Evolutionary conservation across 129 eudicot species (phyloP).

Genomic region (Chrysanthemum makinoi): DNA sequence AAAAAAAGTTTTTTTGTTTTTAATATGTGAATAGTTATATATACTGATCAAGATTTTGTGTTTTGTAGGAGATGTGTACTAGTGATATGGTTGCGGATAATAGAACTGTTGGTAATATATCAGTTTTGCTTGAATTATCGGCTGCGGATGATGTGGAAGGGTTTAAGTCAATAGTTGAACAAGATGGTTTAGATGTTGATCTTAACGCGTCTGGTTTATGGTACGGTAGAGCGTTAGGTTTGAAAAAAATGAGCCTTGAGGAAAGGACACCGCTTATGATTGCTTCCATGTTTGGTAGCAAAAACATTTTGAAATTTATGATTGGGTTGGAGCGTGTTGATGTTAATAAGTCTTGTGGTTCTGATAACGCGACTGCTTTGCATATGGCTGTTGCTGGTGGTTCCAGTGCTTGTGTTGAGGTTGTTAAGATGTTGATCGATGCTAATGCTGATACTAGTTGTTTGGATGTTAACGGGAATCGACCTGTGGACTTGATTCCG

Average conservation of each 20-base stretch:
- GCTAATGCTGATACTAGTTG: slow-evolving; percentile 53
- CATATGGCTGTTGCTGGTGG: slow-evolving; percentile 77
- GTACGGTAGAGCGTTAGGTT: slow-evolving; percentile 70
- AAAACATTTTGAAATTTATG: slow-evolving; percentile 47
- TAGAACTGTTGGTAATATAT: slow-evolving; percentile 12
- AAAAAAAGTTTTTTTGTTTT: too few species aligned
- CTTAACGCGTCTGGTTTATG: slow-evolving; percentile 52
- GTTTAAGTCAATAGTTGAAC: slow-evolving; percentile 51
- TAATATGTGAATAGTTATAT: background rate
- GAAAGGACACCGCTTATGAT: slow-evolving; percentile 81
- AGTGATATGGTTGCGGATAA: slow-evolving; percentile 37
- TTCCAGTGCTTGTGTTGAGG: slow-evolving; percentile 45
- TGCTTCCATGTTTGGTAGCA: slow-evolving; percentile 81
- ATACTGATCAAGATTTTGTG: slow-evolving; percentile 2
- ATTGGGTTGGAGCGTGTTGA: slow-evolving; percentile 47
- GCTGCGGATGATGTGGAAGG: slow-evolving; percentile 60
- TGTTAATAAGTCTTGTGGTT: slow-evolving; percentile 68
- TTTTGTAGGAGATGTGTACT: slow-evolving; percentile 25
- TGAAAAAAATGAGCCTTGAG: slow-evolving; percentile 60
- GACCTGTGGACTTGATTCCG: slow-evolving; percentile 52
- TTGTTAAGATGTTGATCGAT: slow-evolving; percentile 59
- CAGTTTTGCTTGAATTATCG: slow-evolving; percentile 60
- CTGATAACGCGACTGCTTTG: slow-evolving; percentile 73
- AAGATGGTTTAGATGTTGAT: slow-evolving; percentile 47
- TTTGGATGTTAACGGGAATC: slow-evolving; percentile 59